Evolutionary conservation across 345 rosid species (phyloP), one percentile per base, ranked within the genome.

Genomic region (Triadica sebifera): DNA sequence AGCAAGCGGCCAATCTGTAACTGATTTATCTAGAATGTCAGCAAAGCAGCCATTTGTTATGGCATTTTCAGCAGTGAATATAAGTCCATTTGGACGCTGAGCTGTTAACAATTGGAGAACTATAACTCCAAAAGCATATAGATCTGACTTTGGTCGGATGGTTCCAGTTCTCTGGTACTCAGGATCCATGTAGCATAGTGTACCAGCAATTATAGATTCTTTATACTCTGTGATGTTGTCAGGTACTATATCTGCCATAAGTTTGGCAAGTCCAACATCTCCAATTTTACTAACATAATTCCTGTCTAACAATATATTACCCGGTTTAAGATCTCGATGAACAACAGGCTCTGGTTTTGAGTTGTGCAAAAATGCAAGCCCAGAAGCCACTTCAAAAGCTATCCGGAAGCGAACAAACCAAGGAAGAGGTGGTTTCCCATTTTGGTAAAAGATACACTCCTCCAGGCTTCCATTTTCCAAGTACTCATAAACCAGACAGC

Each of bases 101-200:
- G 82, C 87, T 6, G 89, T 85, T 74, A 93, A 72, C 56, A 93
- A 75, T 84, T 93, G 96, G 52, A 91, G 93, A 51, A 83, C 81
- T 41, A 86, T 88, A 67, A 93, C 71, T 69, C 98, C 97, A 64
- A 93, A 86, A 6, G 96, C 98, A 75, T 86, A 90, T 22, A 93
- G 75, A 87, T 91, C 98, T 1, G 98, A 93, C 74, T 93, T 93
- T 12, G 98, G 98, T 81, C 97, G 83, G 74, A 91, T 8, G 6
- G 95, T 93, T 29, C 98, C 98, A 0, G 97, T 91, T 83, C 93
- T 85, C 65, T 85, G 91, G 78, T 93, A 93, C 77, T 93, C 97
- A 0, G 98, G 96, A 70, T 93, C 98, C 92, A 93, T 90, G 86
- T 93, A 93, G 80, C 69, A 81, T 55, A 93, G 79, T 16, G 98